A percentile compares a stretch with the other conserved stretches of the same genome.
Evolutionary conservation across 345 rosid species (phyloP).

Genomic region (Erysimum cheiranthoides): DNA sequence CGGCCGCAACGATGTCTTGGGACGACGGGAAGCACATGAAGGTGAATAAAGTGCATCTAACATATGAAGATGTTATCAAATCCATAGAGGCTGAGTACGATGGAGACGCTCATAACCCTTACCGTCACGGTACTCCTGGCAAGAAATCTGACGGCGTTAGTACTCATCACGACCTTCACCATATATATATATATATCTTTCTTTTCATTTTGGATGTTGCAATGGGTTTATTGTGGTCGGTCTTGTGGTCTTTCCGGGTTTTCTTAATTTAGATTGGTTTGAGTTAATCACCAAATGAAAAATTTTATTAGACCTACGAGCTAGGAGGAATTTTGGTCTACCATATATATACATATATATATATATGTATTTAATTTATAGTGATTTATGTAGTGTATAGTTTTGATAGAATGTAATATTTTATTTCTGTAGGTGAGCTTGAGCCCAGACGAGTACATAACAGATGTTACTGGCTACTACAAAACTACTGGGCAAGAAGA

Average conservation of each 20-base stretch:
- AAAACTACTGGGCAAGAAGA: constrained; percentile 35
- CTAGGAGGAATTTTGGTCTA: neutral
- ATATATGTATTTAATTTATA: too few relatives aligned
- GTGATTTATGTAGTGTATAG: neutral
- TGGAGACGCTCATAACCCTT: constrained; percentile 10
- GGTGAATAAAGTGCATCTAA: constrained; percentile 44
- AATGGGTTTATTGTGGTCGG: neutral
- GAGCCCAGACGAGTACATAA: constrained; percentile 46
- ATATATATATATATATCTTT: neutral
- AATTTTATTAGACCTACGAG: too few relatives aligned
- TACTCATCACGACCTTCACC: constrained; percentile 18
- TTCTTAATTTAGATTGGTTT: neutral
- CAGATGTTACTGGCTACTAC: constrained; percentile 44
- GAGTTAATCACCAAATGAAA: neutral
- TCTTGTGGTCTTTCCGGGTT: neutral
- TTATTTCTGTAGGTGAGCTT: constrained; percentile 30
- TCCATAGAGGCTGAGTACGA: constrained; percentile 44
- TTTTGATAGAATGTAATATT: neutral
- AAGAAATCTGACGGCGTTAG: constrained; percentile 43
- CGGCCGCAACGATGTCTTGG: constrained; percentile 46
- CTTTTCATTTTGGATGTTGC: neutral
- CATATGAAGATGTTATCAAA: constrained; percentile 46
- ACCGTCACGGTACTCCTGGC: constrained; percentile 40
- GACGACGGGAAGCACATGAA: constrained; percentile 45
- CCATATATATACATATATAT: neutral